Percentiles rank a stretch among this genome's conserved stretches.
phyloP scores from a whole-genome alignment of 352 stramenopile species.

The Phytophthora crassamura region DNA sequence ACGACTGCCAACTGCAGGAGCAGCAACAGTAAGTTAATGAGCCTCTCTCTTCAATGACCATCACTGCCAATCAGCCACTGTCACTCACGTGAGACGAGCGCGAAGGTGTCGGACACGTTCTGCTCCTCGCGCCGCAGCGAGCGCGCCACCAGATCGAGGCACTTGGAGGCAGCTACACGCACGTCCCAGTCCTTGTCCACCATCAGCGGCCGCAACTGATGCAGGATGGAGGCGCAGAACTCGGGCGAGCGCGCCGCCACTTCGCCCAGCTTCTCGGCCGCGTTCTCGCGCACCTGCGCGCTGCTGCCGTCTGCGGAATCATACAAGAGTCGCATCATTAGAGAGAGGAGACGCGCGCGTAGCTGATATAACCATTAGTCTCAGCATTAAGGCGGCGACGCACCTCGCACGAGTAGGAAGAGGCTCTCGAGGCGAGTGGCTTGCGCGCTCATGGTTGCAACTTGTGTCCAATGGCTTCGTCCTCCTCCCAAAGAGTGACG shows the following conservation, averaged over 20 bases:
- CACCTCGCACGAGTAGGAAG: constrained; percentile 77
- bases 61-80: neutral
- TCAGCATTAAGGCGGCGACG: neutral
- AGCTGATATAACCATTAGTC: neutral
- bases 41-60: too few species aligned
- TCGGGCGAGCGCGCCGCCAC: constrained; percentile 54
- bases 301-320: constrained; percentile 65
- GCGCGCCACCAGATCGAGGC: constrained; percentile 61
- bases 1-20: constrained; percentile 50
- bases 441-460: constrained; percentile 39
- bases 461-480: neutral
- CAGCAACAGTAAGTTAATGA: neutral
- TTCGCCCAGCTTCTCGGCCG: constrained; percentile 75
- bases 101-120: constrained; percentile 52
- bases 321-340: constrained; percentile 18
- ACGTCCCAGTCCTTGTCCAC: constrained; percentile 71
- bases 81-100: constrained; percentile 49
- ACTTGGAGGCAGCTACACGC: constrained; percentile 73
- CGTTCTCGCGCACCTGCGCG: constrained; percentile 69
- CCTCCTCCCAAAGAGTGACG: constrained; percentile 3
- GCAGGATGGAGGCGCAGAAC: constrained; percentile 61
- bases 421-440: constrained; percentile 81
- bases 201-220: constrained; percentile 63
- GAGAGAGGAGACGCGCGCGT: neutral
- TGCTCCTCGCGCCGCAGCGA: constrained; percentile 36